Base-by-base conservation (phyloP, 2,329 filamentous ascomycete species). In the Sarocladium strictum region DNA sequence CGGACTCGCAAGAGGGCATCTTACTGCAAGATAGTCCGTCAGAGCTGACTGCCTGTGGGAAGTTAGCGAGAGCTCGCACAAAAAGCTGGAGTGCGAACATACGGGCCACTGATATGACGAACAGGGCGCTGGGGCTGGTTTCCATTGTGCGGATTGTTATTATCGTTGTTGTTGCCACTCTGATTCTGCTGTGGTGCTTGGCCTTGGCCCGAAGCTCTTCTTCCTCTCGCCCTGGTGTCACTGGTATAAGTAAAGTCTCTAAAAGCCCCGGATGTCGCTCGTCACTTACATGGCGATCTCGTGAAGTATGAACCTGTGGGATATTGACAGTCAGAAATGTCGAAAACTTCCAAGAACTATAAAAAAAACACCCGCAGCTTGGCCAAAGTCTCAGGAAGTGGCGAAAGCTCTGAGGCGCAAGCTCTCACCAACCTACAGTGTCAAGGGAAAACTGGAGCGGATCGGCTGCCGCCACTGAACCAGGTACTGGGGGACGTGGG, bases 11-110 rank as follows among this genome's bases (percentile, higher is more conserved):
- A 50, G 19, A 15, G 45, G 32, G n/a, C 9, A 27, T 61, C 73
- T 59, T 59, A 76, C 75, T 23, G 77, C 77, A 41, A 81, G 66
- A 57, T 78, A 81, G 58, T 80, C 76, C 2, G 77, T 81, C 62
- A 81, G 63, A 14, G 78, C 78, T 19, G 78, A 81, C 65, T 78
- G 76, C 3, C 72, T 75, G 41, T 12, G 37, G 26, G 26, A 10
- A 37, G 58, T 64, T 37, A 62, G 38, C 19, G 55, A 21, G 21
- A 45, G 12, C 51, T 19, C 35, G 50, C 3, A 6, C 19, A 5
- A 7, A 10, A 10, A 26, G n/a, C 15, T 7, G 9, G 32, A 33
- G 10, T 6, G 32, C 27, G 7, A 35, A 58, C 71, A 62, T 62
- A 74, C 70, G 71, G 71, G 29, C 71, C 71, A 12, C 66, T 70